Percentiles rank a stretch among this genome's conserved stretches.
Conservation (phyloP, 176 grass and related monocot species). For the Alloteropsis semialata region DNA sequence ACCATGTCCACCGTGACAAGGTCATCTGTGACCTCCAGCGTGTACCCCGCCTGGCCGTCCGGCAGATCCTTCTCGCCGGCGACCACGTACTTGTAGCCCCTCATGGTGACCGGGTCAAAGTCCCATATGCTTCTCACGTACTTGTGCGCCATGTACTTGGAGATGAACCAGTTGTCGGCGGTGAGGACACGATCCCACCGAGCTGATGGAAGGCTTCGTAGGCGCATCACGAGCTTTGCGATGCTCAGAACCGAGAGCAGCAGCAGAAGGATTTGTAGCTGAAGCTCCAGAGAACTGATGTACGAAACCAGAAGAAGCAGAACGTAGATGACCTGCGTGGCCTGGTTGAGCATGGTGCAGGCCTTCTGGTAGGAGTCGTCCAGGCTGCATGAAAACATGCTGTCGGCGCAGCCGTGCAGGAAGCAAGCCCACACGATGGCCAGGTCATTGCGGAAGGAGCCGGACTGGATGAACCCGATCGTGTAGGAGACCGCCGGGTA, state of each 20-base stretch:
- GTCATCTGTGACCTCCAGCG: background rate
- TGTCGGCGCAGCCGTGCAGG: no score
- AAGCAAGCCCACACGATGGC: no score
- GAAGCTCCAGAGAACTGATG: background rate
- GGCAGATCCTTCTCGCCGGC: background rate
- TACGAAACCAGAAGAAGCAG: background rate
- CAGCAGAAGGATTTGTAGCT: background rate
- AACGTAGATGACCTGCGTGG: background rate
- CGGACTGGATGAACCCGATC: no score
- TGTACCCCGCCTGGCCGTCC: background rate
- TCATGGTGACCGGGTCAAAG: background rate
- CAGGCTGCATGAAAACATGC: no score
- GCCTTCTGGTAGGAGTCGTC: no score
- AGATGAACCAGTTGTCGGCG: background rate
- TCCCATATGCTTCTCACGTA: background rate
- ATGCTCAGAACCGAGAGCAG: background rate
- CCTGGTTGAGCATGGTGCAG: no score
- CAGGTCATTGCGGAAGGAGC: no score
- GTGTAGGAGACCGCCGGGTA: no score
- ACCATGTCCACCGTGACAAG: background rate
- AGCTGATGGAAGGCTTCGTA: background rate
- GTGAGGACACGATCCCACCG: background rate
- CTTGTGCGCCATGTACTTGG: background rate
- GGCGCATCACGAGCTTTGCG: slow-evolving; percentile 2
- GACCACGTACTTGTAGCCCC: background rate